Evolutionary conservation across 805 yeast species (phyloP).

Genomic region (Schwanniomyces pseudopolymorphus): DNA sequence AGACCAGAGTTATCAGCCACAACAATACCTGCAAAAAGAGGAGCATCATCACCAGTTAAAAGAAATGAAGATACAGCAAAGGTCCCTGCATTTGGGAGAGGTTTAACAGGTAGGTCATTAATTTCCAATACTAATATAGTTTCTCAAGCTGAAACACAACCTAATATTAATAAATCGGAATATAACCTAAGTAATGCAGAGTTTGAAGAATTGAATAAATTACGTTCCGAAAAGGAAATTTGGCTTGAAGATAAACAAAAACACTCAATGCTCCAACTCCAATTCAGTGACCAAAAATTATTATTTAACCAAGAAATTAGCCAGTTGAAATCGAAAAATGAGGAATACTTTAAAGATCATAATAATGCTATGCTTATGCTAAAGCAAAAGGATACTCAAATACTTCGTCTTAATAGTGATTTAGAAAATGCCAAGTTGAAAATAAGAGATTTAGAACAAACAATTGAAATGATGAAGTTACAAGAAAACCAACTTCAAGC

Average conservation of each 20-base stretch:
- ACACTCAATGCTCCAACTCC: constrained; percentile 24
- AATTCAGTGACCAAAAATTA: constrained; percentile 23
- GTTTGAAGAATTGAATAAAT: constrained; percentile 46
- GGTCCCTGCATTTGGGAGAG: constrained; percentile 30
- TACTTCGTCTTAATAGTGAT: constrained; percentile 60
- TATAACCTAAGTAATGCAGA: constrained; percentile 22
- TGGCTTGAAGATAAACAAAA: constrained; percentile 36
- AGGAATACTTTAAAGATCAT: constrained; percentile 48
- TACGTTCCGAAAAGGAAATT: constrained; percentile 53
- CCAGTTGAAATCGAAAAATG: constrained; percentile 28
- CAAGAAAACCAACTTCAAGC: constrained; percentile 17
- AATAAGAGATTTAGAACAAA: constrained; percentile 54
- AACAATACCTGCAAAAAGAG: constrained; percentile 62
- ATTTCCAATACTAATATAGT: constrained; percentile 17
- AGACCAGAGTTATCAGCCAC: constrained; percentile 21
- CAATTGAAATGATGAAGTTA: constrained; percentile 27
- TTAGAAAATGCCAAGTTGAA: constrained; percentile 56
- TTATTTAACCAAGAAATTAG: constrained; percentile 23
- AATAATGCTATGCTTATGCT: constrained; percentile 50
- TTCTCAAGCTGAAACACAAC: neutral
- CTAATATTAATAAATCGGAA: constrained; percentile 8
- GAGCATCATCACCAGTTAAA: constrained; percentile 70
- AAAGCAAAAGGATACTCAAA: constrained; percentile 70
- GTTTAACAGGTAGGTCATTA: constrained; percentile 45
- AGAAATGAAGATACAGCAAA: constrained; percentile 31